These are phyloP conservation scores for Fusarium sp. DNA, from an alignment of 2,329 filamentous ascomycete species.

Conservation along the genomic window DNA sequence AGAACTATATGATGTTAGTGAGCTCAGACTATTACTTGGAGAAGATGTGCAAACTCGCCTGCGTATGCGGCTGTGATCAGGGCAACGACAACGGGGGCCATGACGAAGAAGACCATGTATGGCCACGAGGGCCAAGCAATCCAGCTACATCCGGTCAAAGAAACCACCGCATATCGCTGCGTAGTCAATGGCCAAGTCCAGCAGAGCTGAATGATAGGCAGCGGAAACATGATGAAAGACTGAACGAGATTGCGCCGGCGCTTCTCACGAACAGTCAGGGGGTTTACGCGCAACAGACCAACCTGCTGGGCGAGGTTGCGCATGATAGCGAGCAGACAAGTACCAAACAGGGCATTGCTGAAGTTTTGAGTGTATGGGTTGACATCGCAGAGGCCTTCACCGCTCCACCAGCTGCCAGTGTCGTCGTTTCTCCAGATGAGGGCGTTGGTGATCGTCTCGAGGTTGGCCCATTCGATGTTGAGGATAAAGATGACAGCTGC, in stretches of 20 bases:
- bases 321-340: constrained; percentile 64
- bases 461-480: constrained; percentile 57
- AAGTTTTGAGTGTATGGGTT: constrained; percentile 59
- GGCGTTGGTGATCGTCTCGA: constrained; percentile 59
- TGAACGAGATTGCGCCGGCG: constrained; percentile 56
- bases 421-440: constrained; percentile 64
- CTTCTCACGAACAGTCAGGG: constrained; percentile 53
- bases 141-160: constrained; percentile 60
- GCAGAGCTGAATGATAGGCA: constrained; percentile 59
- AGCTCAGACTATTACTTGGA: neutral
- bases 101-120: constrained; percentile 58
- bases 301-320: constrained; percentile 62
- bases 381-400: constrained; percentile 63
- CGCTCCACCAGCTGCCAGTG: constrained; percentile 60
- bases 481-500: constrained; percentile 60
- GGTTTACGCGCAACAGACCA: constrained; percentile 53
- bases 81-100: constrained; percentile 56
- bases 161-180: constrained; percentile 60
- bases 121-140: constrained; percentile 57
- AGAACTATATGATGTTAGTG: constrained; percentile 48
- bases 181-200: constrained; percentile 59
- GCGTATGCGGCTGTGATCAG: constrained; percentile 58
- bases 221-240: constrained; percentile 63
- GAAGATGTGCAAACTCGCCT: constrained; percentile 50
- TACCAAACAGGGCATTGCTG: constrained; percentile 56